phyloP scores from a whole-genome alignment of 2,329 filamentous ascomycete species.

The Grosmannia penicillata region DNA sequence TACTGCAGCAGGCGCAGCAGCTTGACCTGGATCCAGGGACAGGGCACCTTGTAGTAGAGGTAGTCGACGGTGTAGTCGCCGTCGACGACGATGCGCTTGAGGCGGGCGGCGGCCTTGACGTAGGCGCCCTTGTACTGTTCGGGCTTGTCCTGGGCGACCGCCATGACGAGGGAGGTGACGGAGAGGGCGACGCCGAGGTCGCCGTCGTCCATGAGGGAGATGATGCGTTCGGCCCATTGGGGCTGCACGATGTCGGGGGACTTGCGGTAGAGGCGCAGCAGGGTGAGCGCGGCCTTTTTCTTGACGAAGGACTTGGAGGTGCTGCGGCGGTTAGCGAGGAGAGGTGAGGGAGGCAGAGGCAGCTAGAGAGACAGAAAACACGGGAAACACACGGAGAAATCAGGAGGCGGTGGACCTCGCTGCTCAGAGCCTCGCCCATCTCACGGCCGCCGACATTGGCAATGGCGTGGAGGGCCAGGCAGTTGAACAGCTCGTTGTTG shows the following conservation, averaged over 20 bases:
- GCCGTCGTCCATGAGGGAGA: slow-evolving; percentile 94
- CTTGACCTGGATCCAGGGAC: slow-evolving; percentile 96
- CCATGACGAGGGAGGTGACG: slow-evolving; percentile 89
- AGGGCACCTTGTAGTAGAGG: slow-evolving; percentile 98
- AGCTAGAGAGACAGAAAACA: no score
- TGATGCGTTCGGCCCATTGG: slow-evolving; percentile 95
- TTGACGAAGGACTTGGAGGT: slow-evolving; percentile 93
- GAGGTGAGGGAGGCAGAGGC: neutral
- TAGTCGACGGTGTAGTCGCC: slow-evolving; percentile 84
- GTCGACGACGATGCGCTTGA: slow-evolving; percentile 85
- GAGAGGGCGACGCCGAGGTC: slow-evolving; percentile 92
- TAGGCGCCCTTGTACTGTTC: slow-evolving; percentile 91
- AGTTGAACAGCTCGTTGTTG: slow-evolving; percentile 95
- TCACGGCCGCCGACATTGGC: slow-evolving; percentile 93
- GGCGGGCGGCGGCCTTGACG: slow-evolving; percentile 74
- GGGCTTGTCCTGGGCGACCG: slow-evolving; percentile 83
- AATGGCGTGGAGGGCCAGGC: slow-evolving; percentile 88
- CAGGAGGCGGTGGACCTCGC: slow-evolving; percentile 81
- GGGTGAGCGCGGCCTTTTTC: slow-evolving; percentile 92
- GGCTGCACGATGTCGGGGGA: slow-evolving; percentile 85
- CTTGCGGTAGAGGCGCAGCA: slow-evolving; percentile 89
- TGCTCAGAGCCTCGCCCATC: slow-evolving; percentile 88
- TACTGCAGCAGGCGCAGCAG: slow-evolving; percentile 84
- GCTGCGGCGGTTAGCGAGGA: slow-evolving; percentile 13
- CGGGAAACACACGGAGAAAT: slow-evolving; percentile 82